phyloP scores from a whole-genome alignment of 2,329 filamentous ascomycete species.

The Exophiala alcalophila region DNA sequence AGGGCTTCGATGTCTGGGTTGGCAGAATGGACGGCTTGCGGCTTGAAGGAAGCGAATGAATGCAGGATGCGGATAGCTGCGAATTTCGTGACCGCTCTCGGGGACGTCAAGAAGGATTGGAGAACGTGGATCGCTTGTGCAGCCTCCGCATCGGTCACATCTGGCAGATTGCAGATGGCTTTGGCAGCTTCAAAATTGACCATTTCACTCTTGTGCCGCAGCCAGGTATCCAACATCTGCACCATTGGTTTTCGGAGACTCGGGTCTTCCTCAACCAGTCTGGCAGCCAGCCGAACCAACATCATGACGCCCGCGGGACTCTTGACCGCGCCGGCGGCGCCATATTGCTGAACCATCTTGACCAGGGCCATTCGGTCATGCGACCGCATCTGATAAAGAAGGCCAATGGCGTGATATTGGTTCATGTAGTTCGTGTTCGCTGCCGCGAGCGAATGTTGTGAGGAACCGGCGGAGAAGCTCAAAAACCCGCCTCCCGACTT shows the following conservation, averaged over 20 bases:
- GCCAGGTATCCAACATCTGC: slow-evolving; percentile 90
- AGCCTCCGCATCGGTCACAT: slow-evolving; percentile 88
- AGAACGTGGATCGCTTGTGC: slow-evolving; percentile 90
- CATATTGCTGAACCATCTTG: slow-evolving; percentile 99
- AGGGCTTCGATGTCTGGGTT: slow-evolving; percentile 97
- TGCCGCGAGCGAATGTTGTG: slow-evolving; percentile 67
- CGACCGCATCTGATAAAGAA: slow-evolving; percentile 95
- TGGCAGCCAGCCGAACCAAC: slow-evolving; percentile 86
- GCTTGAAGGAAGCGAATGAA: slow-evolving; percentile 95
- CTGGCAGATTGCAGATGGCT: slow-evolving; percentile 91
- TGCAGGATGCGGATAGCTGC: slow-evolving; percentile 94
- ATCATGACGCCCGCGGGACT: slow-evolving; percentile 89
- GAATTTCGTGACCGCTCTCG: slow-evolving; percentile 94
- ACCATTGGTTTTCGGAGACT: slow-evolving; percentile 94
- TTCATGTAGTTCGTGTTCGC: slow-evolving; percentile 92
- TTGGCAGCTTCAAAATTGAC: slow-evolving; percentile 99
- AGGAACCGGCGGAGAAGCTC: slow-evolving; percentile 78
- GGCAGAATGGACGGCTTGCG: slow-evolving; percentile 83
- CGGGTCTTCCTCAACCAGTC: slow-evolving; percentile 88
- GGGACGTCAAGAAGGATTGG: slow-evolving; percentile 94
- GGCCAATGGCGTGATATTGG: slow-evolving; percentile 96
- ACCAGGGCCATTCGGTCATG: slow-evolving; percentile 98
- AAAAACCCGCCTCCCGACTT: slow-evolving; percentile 91
- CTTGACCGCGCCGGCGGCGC: slow-evolving; percentile 85
- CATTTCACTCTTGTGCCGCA: slow-evolving; percentile 98